A percentile compares a stretch with the other conserved stretches of the same genome.
phyloP scores from a whole-genome alignment of 2,329 filamentous ascomycete genomes.

The Botrytis sinoallii region DNA sequence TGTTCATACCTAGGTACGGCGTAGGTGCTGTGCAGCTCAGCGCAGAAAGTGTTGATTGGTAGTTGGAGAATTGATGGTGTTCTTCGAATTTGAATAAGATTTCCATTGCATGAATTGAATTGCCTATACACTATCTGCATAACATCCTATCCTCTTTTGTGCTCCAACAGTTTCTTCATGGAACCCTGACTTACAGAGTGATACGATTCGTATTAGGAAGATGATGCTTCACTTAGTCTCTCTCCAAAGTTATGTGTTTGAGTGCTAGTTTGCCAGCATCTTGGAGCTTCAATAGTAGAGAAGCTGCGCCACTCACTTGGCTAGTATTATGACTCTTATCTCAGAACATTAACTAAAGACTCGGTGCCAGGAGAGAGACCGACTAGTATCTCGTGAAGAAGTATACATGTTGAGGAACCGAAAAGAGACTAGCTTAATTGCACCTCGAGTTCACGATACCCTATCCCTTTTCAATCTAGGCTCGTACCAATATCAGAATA shows the following conservation, averaged over 20 bases:
- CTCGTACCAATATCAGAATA: not conserved
- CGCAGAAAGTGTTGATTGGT: not conserved
- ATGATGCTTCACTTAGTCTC: not conserved
- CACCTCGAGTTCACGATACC: not conserved
- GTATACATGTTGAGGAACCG: not conserved
- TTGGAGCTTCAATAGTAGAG: not conserved
- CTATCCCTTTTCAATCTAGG: not conserved
- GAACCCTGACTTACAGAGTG: not conserved
- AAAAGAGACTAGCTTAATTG: not conserved
- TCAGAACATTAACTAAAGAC: no score
- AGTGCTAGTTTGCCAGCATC: not conserved
- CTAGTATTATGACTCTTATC: not conserved
- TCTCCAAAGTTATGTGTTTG: not conserved
- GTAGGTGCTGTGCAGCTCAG: not conserved
- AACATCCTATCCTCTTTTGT: not conserved
- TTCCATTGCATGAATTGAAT: not conserved
- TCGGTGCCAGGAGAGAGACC: not conserved
- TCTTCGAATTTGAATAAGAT: not conserved
- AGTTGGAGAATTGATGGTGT: not conserved
- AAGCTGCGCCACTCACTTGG: no score
- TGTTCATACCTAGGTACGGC: not conserved
- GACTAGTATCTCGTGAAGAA: not conserved
- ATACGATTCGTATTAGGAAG: not conserved
- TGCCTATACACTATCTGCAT: not conserved
- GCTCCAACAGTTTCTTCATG: not conserved